A percentile compares a stretch with the other conserved stretches of the same genome.
phyloP scores from a whole-genome alignment of 176 grass and related monocot species.

The Saccharum spontaneum region DNA sequence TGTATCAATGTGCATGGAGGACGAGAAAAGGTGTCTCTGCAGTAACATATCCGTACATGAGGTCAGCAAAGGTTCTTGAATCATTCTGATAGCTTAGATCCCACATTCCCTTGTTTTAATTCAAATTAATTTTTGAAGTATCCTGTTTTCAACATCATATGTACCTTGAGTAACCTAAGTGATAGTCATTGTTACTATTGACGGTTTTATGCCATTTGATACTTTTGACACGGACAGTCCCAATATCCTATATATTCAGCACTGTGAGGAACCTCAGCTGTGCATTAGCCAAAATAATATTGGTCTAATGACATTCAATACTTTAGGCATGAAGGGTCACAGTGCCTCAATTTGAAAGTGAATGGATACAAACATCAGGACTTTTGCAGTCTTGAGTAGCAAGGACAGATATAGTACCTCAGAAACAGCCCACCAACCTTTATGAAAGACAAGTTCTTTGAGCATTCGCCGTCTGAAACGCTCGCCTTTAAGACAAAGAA shows the following conservation, averaged over 20 bases:
- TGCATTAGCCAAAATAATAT: constrained; percentile 25
- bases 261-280: constrained; percentile 16
- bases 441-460: constrained; percentile 89
- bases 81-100: constrained; percentile 26
- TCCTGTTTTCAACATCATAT: neutral
- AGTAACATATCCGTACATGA: constrained; percentile 24
- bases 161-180: constrained; percentile 2
- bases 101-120: constrained; percentile 15
- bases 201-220: constrained; percentile 8
- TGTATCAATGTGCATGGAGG: constrained; percentile 98
- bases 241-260: constrained; percentile 2
- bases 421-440: constrained; percentile 86
- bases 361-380: constrained; percentile 21
- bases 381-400: neutral
- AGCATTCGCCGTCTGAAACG: constrained; percentile 71
- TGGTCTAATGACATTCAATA: constrained; percentile 4
- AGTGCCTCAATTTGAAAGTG: constrained; percentile 6
- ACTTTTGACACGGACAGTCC: neutral
- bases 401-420: constrained; percentile 61
- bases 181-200: neutral
- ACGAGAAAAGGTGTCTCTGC: constrained; percentile 95
- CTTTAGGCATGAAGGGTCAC: constrained; percentile 1
- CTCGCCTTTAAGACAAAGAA: constrained; percentile 70
- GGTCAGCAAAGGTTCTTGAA: constrained; percentile 5
- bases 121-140: neutral